These are phyloP conservation scores for Leishmania tarentolae DNA, from an alignment of 208 protist genomes.

Conservation along the genomic window DNA sequence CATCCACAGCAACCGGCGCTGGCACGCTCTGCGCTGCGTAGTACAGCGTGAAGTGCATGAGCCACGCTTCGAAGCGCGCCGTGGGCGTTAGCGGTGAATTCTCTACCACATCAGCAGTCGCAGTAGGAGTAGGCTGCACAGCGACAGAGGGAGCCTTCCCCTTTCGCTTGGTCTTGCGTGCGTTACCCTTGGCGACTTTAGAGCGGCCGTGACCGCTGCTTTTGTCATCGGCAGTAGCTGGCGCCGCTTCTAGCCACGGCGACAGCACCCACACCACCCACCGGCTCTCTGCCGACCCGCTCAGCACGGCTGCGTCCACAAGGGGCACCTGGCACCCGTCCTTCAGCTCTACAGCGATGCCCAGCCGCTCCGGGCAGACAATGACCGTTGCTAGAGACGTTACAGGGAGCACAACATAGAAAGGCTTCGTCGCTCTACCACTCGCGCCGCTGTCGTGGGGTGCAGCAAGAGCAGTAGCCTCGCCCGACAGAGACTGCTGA, in stretches of 20 bases:
- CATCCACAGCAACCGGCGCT: conserved; percentile 46
- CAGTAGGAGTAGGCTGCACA: background rate
- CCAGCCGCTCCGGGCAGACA: conserved; percentile 49
- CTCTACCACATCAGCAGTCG: background rate
- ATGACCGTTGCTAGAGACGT: conserved; percentile 53
- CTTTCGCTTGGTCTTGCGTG: background rate
- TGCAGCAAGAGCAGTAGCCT: background rate
- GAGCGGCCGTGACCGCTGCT: background rate
- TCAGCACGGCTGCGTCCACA: conserved; percentile 34
- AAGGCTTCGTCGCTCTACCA: conserved; percentile 7
- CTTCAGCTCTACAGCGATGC: conserved; percentile 60
- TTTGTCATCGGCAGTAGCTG: background rate
- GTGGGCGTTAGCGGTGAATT: background rate
- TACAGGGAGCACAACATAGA: conserved; percentile 60
- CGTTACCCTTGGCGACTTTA: background rate
- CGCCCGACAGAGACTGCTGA: background rate
- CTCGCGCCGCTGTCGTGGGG: background rate
- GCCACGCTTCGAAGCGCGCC: conserved; percentile 39
- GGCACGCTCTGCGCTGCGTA: conserved; percentile 42
- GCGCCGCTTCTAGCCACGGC: background rate
- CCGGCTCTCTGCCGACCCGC: conserved; percentile 44
- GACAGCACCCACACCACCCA: conserved; percentile 57
- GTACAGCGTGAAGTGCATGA: conserved; percentile 36
- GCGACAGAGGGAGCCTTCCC: background rate
- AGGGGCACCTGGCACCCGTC: conserved; percentile 54